These are phyloP conservation scores for Tetracentron sinense DNA, from an alignment of 164 flowering plant species.

Conservation along the genomic window DNA sequence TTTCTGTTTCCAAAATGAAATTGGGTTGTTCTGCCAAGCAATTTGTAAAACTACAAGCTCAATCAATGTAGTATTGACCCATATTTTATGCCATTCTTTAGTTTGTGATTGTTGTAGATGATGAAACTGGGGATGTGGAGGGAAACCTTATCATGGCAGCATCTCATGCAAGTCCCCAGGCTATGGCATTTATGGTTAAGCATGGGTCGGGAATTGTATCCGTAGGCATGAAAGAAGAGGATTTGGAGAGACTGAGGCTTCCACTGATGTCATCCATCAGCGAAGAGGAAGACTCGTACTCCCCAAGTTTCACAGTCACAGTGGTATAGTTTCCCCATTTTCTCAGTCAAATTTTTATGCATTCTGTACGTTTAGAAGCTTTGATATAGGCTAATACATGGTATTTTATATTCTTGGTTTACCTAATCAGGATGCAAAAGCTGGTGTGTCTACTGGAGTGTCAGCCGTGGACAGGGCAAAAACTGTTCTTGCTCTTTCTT, in stretches of 20 bases:
- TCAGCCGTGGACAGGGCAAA: conserved; percentile 84
- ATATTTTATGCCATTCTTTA: conserved; percentile 21
- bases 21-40: background rate
- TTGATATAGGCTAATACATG: background rate
- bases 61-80: conserved; percentile 6
- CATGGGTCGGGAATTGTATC: conserved; percentile 91
- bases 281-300: conserved; percentile 58
- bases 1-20: too few relatives aligned
- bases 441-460: conserved; percentile 77
- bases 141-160: conserved; percentile 91
- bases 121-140: conserved; percentile 63
- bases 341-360: background rate
- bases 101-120: conserved; percentile 92
- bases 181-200: conserved; percentile 65
- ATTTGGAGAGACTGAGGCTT: conserved; percentile 70
- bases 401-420: background rate
- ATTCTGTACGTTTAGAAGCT: background rate
- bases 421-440: conserved; percentile 58
- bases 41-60: background rate
- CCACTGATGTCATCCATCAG: conserved; percentile 69
- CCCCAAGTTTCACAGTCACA: conserved; percentile 79
- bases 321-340: conserved; percentile 51
- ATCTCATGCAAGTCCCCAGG: conserved; percentile 36
- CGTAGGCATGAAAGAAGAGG: conserved; percentile 86
- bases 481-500: conserved; percentile 73